Base-by-base conservation (phyloP, 352 stramenopile genomes). In the Hyaloperonospora brassicae region DNA sequence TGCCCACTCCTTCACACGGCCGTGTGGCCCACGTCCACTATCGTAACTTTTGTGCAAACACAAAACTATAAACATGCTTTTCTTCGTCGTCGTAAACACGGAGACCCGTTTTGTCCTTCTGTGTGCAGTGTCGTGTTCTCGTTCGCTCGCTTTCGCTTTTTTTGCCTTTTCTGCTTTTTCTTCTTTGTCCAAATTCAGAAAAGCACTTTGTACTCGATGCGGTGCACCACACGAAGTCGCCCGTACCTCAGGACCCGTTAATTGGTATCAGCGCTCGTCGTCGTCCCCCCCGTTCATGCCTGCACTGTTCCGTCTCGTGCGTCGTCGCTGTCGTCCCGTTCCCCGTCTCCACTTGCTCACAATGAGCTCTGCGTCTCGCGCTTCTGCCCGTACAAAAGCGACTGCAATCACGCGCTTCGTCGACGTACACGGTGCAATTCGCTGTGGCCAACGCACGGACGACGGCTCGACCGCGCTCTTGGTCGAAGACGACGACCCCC, bases 341-440 rank as follows among this genome's bases (percentile, higher is more conserved):
- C 5, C 35, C 44, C 42, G 48, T 51, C 25, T 23, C 23, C 42
- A 27, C 25, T 25, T 41, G 41, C 23, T 52, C 22, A 23, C 42
- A 38, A 66, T 62, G 46, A 66, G 42, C 42, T 47, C 47, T 14
- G 31, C 60, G 27, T 44, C 48, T 4, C 53, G 52, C 40, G 52
- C 50, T 23, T 62, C 44, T 11, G 1, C 39, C 1, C n/a, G 55
- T 24, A 55, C 51, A 21, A 61, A 52, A n/a, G 81, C 81, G 31
- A 87, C 75, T 5, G 58, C 65, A 14, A 58, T 92, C 21, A 76
- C 84, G 50, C 82, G 82, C 56, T 89, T 92, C 50, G 38, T 85
- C 21, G 79, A 92, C 50, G 61, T 73, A 21, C 61, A 63, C 36
- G 79, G 73, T 54, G 63, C 63, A 21, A 68, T 74, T 9, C 77